phyloP scores from a whole-genome alignment of 2,329 filamentous ascomycete genomes.

The Pestalotiopsis sp. region DNA sequence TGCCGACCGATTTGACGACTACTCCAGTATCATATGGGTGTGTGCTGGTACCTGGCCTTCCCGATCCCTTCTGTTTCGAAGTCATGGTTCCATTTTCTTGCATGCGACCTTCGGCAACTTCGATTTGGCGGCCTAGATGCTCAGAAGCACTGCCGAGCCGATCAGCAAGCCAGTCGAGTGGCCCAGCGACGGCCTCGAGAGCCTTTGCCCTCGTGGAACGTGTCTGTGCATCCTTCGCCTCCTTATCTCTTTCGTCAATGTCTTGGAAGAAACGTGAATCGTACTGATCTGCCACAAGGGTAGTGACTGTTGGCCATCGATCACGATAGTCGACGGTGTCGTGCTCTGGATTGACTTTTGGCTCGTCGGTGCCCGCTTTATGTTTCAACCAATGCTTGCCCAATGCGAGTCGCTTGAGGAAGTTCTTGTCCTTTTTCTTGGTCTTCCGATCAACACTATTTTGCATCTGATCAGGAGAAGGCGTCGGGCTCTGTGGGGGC shows the following conservation, averaged over 20 bases:
- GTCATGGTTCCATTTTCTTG: conserved; percentile 16
- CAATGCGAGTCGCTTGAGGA: background rate
- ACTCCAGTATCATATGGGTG: conserved; percentile 33
- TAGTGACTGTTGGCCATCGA: conserved; percentile 17
- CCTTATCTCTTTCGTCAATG: background rate
- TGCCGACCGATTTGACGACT: background rate
- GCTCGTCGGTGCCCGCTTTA: background rate
- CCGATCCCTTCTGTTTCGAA: conserved; percentile 2
- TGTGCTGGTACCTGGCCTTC: conserved; percentile 30
- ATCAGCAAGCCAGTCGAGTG: conserved; percentile 25
- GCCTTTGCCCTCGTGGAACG: conserved; percentile 17
- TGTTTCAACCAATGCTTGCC: background rate
- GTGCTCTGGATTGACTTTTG: background rate
- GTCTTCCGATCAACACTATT: background rate
- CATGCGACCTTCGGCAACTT: conserved; percentile 21
- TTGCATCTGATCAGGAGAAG: background rate
- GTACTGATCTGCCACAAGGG: conserved; percentile 13
- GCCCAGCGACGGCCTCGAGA: conserved; percentile 21
- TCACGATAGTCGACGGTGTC: conserved; percentile 11
- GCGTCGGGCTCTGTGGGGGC: background rate
- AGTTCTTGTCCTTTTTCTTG: background rate
- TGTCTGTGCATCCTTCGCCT: background rate
- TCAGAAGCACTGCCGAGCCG: conserved; percentile 27
- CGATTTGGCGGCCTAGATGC: conserved; percentile 22
- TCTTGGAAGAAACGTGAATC: conserved; percentile 6